Evolutionary conservation across 805 yeast genomes (phyloP).

Genomic region (Hermanozyma aechmeae): DNA sequence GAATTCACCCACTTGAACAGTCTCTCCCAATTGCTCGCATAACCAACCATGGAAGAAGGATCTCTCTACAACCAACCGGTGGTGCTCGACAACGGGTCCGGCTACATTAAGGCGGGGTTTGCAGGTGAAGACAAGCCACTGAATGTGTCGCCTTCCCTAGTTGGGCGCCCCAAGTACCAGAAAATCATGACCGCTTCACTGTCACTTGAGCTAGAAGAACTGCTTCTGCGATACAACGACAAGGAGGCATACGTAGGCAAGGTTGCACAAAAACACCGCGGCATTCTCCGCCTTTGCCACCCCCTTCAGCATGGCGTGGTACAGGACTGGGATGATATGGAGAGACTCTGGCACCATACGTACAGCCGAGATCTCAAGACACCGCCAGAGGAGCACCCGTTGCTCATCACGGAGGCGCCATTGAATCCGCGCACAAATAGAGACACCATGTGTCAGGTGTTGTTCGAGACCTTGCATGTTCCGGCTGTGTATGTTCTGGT

Average conservation of each 20-base stretch:
- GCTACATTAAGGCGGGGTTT: constrained; percentile 78
- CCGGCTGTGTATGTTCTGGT: constrained; percentile 69
- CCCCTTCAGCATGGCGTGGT: constrained; percentile 80
- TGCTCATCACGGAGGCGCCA: constrained; percentile 84
- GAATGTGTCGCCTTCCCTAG: constrained; percentile 48
- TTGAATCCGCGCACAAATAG: constrained; percentile 60
- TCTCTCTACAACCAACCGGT: constrained; percentile 35
- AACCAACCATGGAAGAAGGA: constrained; percentile 13
- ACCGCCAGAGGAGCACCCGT: constrained; percentile 73
- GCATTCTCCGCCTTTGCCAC: constrained; percentile 59
- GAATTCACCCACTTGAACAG: no score
- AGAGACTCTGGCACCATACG: constrained; percentile 65
- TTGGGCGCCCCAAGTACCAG: constrained; percentile 79
- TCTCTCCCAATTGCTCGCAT: no score
- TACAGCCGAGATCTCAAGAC: constrained; percentile 49
- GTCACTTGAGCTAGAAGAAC: constrained; percentile 9
- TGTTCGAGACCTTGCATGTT: constrained; percentile 64
- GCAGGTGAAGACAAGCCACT: constrained; percentile 87
- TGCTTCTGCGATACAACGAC: constrained; percentile 8
- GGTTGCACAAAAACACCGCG: constrained; percentile 66
- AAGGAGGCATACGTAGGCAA: constrained; percentile 64
- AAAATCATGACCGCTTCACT: constrained; percentile 61
- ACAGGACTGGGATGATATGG: constrained; percentile 81
- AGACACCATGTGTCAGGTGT: constrained; percentile 49
- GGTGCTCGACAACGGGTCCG: constrained; percentile 60